Evolutionary conservation across 768 basidiomycete species (phyloP).

Genomic region (Termitomyces sp.): DNA sequence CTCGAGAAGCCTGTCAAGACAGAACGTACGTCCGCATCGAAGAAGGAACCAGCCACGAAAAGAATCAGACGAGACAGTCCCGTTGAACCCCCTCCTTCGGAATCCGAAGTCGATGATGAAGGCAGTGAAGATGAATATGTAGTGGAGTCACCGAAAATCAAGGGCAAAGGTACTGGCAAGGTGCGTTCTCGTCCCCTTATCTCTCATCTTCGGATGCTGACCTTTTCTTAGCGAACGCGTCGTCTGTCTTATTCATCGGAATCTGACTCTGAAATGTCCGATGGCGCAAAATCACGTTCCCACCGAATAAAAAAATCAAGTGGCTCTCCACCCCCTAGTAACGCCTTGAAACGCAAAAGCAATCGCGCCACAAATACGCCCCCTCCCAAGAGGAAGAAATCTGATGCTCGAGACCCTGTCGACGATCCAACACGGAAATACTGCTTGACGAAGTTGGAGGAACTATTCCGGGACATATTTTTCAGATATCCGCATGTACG

Average conservation of each 20-base stretch:
- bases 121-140: conserved; percentile 74
- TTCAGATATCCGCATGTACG: conserved; percentile 58
- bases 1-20: conserved; percentile 38
- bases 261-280: conserved; percentile 35
- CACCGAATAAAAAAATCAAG: conserved; percentile 23
- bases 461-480: conserved; percentile 67
- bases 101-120: conserved; percentile 42
- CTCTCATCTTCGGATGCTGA: conserved; percentile 6
- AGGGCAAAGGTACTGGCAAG: conserved; percentile 31
- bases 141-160: conserved; percentile 32
- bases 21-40: conserved; percentile 22
- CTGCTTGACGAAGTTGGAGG: conserved; percentile 70
- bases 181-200: conserved; percentile 31
- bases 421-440: conserved; percentile 80
- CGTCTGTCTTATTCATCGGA: conserved; percentile 35
- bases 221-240: conserved; percentile 33
- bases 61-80: conserved; percentile 17
- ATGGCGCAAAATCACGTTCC: conserved; percentile 20
- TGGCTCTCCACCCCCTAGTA: conserved; percentile 25
- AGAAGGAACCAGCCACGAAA: conserved; percentile 23
- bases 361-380: conserved; percentile 30
- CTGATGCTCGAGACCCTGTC: conserved; percentile 28
- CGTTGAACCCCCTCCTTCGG: conserved; percentile 23
- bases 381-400: conserved; percentile 43
- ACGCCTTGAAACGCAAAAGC: conserved; percentile 51